Base-by-base conservation (phyloP, 495 filamentous ascomycete genomes). In the Penicillium atrosanguineum region DNA sequence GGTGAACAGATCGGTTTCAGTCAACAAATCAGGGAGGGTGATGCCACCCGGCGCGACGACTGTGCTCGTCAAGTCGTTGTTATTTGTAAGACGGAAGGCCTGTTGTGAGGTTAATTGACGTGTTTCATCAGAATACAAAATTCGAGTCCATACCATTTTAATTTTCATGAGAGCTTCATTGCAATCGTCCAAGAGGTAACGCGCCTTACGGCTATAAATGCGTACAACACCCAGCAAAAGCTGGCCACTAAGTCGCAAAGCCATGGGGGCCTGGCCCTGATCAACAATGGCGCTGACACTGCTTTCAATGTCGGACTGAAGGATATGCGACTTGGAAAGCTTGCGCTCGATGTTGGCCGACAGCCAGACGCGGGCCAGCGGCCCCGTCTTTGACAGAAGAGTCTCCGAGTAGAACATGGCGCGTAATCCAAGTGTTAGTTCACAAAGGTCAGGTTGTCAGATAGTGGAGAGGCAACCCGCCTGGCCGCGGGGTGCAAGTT, bases 371-470 rank as follows among this genome's bases (percentile, higher is more conserved):
- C 92, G 89, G 68, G 94, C 95, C 80, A 98, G 70, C 61, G 94
- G 91, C 79, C 95, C 94, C 46, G 91, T 96, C 84, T 95, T 94
- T 49, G 91, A 92, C 55, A 98, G 84, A 51, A 98, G 83, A 43
- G 91, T 91, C 77, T 96, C 93, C 20, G 94, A 96, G 74, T 96
- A 98, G 77, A 98, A 98, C 94, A 98, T 98, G 68, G 69, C 74
- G 79, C 61, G 46, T 55, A 36, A 47, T 52, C 41, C 48, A 41
- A 20, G 21, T 52, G 8, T 41, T 39, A 44, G 21, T 52, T 44
- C 42, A 34, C 50, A 61, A 39, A 51, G 26, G 49, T 31, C 18
- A 57, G 41, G 34, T 51, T 44, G 21, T 50, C 36, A 50, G 50
- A 58, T 57, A 52, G 18, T 49, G 28, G 41, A 57, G 50, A 64